Evolutionary conservation across 1,284 basidiomycete genomes (phyloP), one percentile per base, ranked within the genome.

Genomic region (Apiotrichum brassicae): DNA sequence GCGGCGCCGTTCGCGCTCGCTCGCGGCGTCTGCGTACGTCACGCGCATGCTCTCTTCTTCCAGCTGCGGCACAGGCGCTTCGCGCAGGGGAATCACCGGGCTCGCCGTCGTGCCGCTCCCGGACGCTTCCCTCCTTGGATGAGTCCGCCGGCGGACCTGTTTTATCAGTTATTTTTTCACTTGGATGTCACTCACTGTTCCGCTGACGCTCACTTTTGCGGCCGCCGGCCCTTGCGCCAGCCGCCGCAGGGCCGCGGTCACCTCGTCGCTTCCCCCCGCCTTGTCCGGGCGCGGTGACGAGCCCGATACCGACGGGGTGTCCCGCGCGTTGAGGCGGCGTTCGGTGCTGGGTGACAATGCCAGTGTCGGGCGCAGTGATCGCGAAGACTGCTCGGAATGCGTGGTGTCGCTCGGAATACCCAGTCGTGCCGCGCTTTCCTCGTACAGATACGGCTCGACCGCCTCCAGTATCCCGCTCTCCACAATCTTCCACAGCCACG

Each of bases 401-500:
- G 28, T 30, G 28, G 28, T 30, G 8, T 30, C 28, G 8, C 14
- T 33, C 22, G 13, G 26, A 11, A 43, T 12, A n/a, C n/a, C n/a
- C n/a, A n/a, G n/a, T n/a, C n/a, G n/a, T n/a, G n/a, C n/a, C n/a
- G n/a, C n/a, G n/a, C n/a, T n/a, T n/a, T n/a, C n/a, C 14, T 35
- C 23, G 41, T 56, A 51, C 7, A 49, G 51, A 47, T 66, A 58
- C 18, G 53, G 51, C 23, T 54, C 57, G 9, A 53, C 56, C 3
- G 56, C 51, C 24, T 55, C 57, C 16, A 67, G 25, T n/a, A 35
- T 32, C 8, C 69, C 70, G 7, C 54, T 57, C 23, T 49, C 32
- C 5, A 53, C 71, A 54, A 67, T 65, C 0, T 56, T 53, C 35
- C 65, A 54, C 26, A 73, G 41, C 70, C 70, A 73, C 14, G 54